Evolutionary conservation across 805 yeast species (phyloP).

Genomic region (Maudiozyma serrabonitensis): DNA sequence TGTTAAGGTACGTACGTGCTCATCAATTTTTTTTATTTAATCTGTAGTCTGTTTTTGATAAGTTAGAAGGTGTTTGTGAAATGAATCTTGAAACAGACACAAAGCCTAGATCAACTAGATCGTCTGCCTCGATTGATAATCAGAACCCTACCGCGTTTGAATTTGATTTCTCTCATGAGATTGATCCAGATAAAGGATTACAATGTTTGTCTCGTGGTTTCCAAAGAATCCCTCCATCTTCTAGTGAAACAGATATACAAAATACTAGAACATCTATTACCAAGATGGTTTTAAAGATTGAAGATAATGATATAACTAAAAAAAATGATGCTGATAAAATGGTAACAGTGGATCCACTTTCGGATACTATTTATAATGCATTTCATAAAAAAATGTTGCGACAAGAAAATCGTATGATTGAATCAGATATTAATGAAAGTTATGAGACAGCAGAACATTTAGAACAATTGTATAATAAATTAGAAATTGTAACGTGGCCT

Average conservation of each 20-base stretch:
- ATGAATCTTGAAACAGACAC: not conserved
- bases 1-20: no score
- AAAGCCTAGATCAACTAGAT: conserved; percentile 9
- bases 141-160: conserved; percentile 25
- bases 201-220: conserved; percentile 5
- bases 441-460: conserved; percentile 47
- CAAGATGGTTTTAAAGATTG: conserved; percentile 16
- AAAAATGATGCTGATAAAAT: not conserved
- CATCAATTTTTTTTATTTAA: no score
- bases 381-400: conserved; percentile 53
- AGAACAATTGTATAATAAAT: conserved; percentile 33
- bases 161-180: conserved; percentile 27
- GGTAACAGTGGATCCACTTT: conserved; percentile 34
- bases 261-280: conserved; percentile 5
- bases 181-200: conserved; percentile 12
- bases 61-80: not conserved
- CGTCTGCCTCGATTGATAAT: conserved; percentile 7
- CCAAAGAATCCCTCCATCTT: not conserved
- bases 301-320: conserved; percentile 3
- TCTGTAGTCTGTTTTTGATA: not conserved
- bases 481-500: conserved; percentile 41
- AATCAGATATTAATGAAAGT: conserved; percentile 36
- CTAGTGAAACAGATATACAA: not conserved
- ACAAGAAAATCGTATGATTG: conserved; percentile 57
- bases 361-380: conserved; percentile 34